A percentile compares a stretch with the other conserved stretches of the same genome.
These are phyloP conservation scores for Scutellaria minor DNA, from an alignment of 257 asterid species.

Conservation along the genomic window DNA sequence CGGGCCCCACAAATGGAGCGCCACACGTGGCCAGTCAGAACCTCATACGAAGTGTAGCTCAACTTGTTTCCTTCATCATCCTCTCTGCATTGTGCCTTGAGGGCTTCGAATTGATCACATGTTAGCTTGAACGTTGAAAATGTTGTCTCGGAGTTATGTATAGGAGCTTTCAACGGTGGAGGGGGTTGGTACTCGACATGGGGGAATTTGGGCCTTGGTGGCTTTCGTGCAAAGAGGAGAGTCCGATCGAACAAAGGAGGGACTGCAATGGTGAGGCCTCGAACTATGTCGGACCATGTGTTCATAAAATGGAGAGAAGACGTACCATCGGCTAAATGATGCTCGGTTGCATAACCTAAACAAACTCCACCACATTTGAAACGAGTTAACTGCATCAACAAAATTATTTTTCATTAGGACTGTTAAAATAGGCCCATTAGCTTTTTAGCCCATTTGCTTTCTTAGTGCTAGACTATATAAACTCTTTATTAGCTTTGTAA, in stretches of 20 bases:
- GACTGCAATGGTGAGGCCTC: slow-evolving; percentile 50
- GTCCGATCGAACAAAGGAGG: slow-evolving; percentile 66
- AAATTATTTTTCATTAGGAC: no score
- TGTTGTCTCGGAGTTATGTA: not conserved
- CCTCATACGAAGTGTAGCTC: slow-evolving; percentile 63
- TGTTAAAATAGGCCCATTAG: no score
- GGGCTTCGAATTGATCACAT: slow-evolving; percentile 50
- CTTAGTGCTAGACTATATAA: no score
- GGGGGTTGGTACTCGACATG: slow-evolving; percentile 78
- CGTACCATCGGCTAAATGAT: slow-evolving; percentile 66
- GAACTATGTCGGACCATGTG: slow-evolving; percentile 73
- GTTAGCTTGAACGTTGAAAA: slow-evolving; percentile 58
- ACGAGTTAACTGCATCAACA: slow-evolving; percentile 54
- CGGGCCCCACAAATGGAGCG: slow-evolving; percentile 67
- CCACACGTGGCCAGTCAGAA: slow-evolving; percentile 78
- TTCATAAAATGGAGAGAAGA: slow-evolving; percentile 73
- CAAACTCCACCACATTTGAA: slow-evolving; percentile 86
- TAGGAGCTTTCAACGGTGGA: slow-evolving; percentile 47
- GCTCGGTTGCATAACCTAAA: slow-evolving; percentile 69
- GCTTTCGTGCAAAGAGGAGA: slow-evolving; percentile 63
- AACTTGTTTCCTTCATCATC: slow-evolving; percentile 44
- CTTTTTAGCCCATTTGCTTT: no score
- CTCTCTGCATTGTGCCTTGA: slow-evolving; percentile 60
- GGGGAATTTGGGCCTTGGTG: slow-evolving; percentile 63
- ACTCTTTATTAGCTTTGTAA: no score